phyloP scores from a whole-genome alignment of 345 rosid genomes.

The Erysimum cheiranthoides region DNA sequence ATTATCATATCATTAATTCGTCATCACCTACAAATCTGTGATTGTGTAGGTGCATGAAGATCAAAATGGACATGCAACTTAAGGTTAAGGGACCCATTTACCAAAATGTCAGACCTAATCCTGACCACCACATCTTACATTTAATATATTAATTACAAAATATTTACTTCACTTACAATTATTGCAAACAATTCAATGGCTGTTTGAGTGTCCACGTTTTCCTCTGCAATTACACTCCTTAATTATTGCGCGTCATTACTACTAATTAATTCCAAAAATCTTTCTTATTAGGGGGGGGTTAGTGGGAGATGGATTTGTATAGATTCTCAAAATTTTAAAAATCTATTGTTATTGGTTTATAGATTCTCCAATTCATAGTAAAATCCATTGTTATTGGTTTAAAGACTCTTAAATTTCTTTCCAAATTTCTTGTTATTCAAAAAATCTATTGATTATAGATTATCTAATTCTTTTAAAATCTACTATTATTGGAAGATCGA shows the following conservation, averaged over 20 bases:
- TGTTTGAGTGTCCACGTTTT: constrained; percentile 29
- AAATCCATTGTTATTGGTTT: too few species aligned
- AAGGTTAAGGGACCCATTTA: constrained; percentile 29
- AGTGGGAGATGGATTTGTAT: too few species aligned
- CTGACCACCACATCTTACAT: constrained; percentile 14
- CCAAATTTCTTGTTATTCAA: too few species aligned
- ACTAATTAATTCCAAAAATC: not conserved
- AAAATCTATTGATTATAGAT: too few species aligned
- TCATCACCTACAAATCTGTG: constrained; percentile 12
- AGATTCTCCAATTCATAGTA: too few species aligned
- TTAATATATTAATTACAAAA: constrained; percentile 34
- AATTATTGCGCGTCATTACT: constrained; percentile 1
- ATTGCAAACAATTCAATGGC: constrained; percentile 26
- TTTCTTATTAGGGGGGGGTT: not conserved
- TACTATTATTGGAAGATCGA: too few species aligned
- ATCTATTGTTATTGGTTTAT: too few species aligned
- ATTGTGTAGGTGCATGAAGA: constrained; percentile 3
- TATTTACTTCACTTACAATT: constrained; percentile 40
- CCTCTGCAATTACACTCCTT: constrained; percentile 33
- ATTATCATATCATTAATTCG: not conserved
- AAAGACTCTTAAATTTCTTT: too few species aligned
- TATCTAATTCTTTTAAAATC: too few species aligned
- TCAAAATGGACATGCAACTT: constrained; percentile 9
- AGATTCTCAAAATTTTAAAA: too few species aligned
- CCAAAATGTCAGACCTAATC: constrained; percentile 42